Percentiles rank a stretch among this genome's conserved stretches.
Evolutionary conservation across 2,329 filamentous ascomycete genomes (phyloP).

Genomic region (Emericellopsis cladophorae): DNA sequence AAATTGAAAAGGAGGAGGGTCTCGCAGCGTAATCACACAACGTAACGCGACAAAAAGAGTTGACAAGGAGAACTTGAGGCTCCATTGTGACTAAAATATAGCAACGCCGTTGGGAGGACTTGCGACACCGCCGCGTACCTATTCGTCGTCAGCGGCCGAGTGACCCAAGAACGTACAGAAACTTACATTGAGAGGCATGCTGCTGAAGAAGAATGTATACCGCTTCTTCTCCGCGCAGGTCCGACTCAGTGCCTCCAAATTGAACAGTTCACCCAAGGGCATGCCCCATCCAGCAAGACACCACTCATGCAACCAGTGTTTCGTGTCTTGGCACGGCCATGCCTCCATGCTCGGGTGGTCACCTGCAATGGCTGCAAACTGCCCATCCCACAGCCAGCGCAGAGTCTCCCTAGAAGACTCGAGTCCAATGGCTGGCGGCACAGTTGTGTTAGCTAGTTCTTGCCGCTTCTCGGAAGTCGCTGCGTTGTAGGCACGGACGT

Average conservation of each 20-base stretch:
- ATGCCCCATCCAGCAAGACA: constrained; percentile 36
- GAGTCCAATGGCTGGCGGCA: constrained; percentile 25
- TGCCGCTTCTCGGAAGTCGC: constrained; percentile 21
- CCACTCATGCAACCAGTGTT: constrained; percentile 27
- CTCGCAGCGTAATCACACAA: constrained; percentile 1
- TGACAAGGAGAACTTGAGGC: not conserved
- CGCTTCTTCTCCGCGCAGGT: constrained; percentile 17
- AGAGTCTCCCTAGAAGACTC: constrained; percentile 33
- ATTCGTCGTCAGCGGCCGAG: constrained; percentile 1
- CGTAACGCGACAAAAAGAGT: too few species aligned
- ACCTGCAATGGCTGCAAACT: constrained; percentile 41
- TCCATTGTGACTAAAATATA: constrained; percentile 15
- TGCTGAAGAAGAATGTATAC: constrained; percentile 27
- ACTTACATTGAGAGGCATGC: constrained; percentile 19
- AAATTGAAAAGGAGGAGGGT: constrained; percentile 31
- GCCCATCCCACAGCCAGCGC: constrained; percentile 44
- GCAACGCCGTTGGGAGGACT: constrained; percentile 24
- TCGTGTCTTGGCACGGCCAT: constrained; percentile 22
- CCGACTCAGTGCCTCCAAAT: constrained; percentile 23
- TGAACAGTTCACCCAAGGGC: constrained; percentile 35
- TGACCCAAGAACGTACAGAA: not conserved
- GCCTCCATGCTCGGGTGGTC: constrained; percentile 41
- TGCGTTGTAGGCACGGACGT: constrained; percentile 27
- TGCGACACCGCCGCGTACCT: constrained; percentile 22
- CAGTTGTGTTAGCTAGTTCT: constrained; percentile 15